phyloP scores from a whole-genome alignment of 2,329 filamentous ascomycete species.

The Botryotinia globosa region DNA sequence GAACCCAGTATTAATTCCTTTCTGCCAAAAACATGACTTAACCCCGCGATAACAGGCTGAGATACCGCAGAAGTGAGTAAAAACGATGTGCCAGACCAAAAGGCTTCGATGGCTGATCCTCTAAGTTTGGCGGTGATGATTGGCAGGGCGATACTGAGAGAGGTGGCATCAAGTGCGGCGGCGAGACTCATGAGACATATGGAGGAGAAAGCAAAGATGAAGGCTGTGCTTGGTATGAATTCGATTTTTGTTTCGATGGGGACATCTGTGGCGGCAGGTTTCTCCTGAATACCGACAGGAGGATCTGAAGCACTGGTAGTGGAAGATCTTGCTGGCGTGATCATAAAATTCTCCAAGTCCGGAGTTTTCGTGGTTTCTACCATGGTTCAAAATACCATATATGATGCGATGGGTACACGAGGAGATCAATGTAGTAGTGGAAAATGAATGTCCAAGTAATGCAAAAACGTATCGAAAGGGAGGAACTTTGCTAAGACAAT shows the following conservation, averaged over 20 bases:
- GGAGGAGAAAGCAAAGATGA: conserved; percentile 33
- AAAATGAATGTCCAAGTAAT: background rate
- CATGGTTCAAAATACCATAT: background rate
- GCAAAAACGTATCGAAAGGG: background rate
- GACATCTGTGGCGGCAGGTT: background rate
- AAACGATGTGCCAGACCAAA: conserved; percentile 71
- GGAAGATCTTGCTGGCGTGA: background rate
- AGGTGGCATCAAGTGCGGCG: conserved; percentile 64
- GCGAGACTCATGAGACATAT: conserved; percentile 53
- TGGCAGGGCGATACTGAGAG: conserved; percentile 59
- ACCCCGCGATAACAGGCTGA: conserved; percentile 47
- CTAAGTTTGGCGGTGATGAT: conserved; percentile 51
- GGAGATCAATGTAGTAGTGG: background rate
- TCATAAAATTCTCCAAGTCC: background rate
- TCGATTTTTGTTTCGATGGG: background rate
- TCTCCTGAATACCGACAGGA: background rate
- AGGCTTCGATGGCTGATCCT: conserved; percentile 58
- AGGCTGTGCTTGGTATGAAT: conserved; percentile 31
- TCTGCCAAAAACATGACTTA: conserved; percentile 45
- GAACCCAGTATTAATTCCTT: conserved; percentile 35
- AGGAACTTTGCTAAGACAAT: background rate
- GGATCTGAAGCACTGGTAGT: background rate
- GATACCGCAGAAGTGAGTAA: conserved; percentile 63
- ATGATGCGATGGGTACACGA: background rate
- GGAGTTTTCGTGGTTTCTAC: background rate